Evolutionary conservation across 495 filamentous ascomycete genomes (phyloP).

Genomic region (Daldinia bambusicola): DNA sequence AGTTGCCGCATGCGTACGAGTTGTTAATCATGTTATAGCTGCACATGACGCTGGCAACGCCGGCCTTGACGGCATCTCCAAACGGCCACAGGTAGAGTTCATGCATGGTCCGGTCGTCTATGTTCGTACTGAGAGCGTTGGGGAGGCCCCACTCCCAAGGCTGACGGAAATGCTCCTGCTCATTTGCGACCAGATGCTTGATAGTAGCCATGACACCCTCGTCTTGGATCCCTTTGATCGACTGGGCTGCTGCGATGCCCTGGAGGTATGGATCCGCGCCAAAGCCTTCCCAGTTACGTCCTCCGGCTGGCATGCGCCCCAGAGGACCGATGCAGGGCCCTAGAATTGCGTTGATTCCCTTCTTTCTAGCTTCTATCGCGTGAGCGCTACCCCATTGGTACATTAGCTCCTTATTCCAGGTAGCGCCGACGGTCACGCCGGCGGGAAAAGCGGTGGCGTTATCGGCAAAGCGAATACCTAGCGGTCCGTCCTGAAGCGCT

Average conservation of each 20-base stretch:
- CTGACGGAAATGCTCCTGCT: conserved; percentile 88
- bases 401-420: conserved; percentile 86
- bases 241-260: conserved; percentile 54
- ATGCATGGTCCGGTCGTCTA: conserved; percentile 83
- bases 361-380: conserved; percentile 73
- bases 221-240: conserved; percentile 74
- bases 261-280: conserved; percentile 81
- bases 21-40: conserved; percentile 92
- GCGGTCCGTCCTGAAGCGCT: conserved; percentile 90
- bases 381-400: conserved; percentile 74
- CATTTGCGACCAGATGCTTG: conserved; percentile 85
- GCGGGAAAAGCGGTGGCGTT: conserved; percentile 83
- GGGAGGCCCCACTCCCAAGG: conserved; percentile 77
- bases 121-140: conserved; percentile 80
- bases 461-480: conserved; percentile 80
- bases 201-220: conserved; percentile 84
- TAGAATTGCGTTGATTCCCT: conserved; percentile 80
- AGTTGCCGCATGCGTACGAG: conserved; percentile 90
- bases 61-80: conserved; percentile 82
- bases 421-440: conserved; percentile 85
- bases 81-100: conserved; percentile 94
- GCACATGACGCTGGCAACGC: conserved; percentile 91
- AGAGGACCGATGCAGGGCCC: conserved; percentile 80
- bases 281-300: conserved; percentile 92
- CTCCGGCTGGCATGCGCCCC: conserved; percentile 85